These are phyloP conservation scores for Abortiporus biennis DNA, from an alignment of 1,284 basidiomycete species.

Conservation along the genomic window DNA sequence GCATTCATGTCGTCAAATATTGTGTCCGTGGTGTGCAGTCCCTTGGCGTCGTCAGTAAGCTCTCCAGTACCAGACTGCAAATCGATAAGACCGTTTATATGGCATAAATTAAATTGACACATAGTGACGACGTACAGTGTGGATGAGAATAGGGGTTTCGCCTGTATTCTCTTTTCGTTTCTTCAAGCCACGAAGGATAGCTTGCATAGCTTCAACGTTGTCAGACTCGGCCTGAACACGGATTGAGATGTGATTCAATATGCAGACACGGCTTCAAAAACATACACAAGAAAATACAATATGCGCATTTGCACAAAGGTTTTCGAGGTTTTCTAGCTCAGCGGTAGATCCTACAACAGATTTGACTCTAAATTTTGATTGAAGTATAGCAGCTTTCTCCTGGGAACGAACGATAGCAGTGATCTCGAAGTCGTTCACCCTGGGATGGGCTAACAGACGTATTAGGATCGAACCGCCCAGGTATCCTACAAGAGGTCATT, in stretches of 20 bases:
- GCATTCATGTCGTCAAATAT: conserved; percentile 32
- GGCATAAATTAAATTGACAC: no score
- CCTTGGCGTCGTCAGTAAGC: conserved; percentile 26
- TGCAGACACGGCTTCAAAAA: neutral
- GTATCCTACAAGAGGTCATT: conserved; percentile 22
- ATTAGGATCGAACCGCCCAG: conserved; percentile 20
- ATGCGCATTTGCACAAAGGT: conserved; percentile 4
- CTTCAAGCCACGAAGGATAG: conserved; percentile 39
- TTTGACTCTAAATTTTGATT: conserved; percentile 17
- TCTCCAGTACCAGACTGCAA: no score
- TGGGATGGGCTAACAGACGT: conserved; percentile 17
- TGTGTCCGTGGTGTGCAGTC: conserved; percentile 21
- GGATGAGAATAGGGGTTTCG: conserved; percentile 38
- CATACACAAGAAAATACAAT: conserved; percentile 8
- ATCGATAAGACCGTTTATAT: no score
- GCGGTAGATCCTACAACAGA: conserved; percentile 18
- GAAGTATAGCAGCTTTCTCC: conserved; percentile 16
- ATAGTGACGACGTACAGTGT: conserved; percentile 34
- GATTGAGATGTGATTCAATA: neutral
- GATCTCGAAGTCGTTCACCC: conserved; percentile 15
- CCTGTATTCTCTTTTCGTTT: conserved; percentile 35
- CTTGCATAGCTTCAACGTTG: conserved; percentile 30
- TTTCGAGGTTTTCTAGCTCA: neutral
- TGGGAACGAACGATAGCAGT: conserved; percentile 17
- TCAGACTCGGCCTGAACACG: conserved; percentile 34